phyloP scores from a whole-genome alignment of 805 yeast genomes.

The Priceomyces carsonii region DNA sequence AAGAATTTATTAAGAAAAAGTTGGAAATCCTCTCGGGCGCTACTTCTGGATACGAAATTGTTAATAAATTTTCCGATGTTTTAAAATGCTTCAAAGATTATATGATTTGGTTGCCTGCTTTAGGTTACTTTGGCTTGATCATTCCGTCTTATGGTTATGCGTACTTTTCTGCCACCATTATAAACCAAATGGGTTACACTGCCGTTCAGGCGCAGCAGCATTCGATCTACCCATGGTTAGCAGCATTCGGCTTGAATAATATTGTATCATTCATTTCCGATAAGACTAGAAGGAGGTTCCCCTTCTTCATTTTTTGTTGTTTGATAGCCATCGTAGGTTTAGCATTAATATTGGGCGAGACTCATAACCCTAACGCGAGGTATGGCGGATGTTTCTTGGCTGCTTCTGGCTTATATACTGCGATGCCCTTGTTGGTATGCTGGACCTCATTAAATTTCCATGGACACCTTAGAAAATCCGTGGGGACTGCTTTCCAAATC shows the following conservation, averaged over 20 bases:
- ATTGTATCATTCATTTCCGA: constrained; percentile 67
- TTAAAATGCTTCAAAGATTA: constrained; percentile 57
- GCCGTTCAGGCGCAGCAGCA: constrained; percentile 75
- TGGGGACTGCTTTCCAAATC: constrained; percentile 60
- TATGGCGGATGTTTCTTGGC: constrained; percentile 66
- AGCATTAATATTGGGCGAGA: constrained; percentile 51
- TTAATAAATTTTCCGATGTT: constrained; percentile 48
- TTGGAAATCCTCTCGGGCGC: constrained; percentile 48
- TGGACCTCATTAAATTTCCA: constrained; percentile 64
- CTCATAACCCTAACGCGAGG: constrained; percentile 38
- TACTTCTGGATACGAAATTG: constrained; percentile 50
- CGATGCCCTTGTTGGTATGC: constrained; percentile 70
- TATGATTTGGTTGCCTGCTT: constrained; percentile 55
- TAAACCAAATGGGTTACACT: constrained; percentile 60
- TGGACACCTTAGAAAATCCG: constrained; percentile 62
- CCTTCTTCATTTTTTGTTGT: constrained; percentile 34
- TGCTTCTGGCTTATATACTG: constrained; percentile 59
- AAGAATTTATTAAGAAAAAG: constrained; percentile 57
- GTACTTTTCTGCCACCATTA: constrained; percentile 69
- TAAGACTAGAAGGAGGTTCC: constrained; percentile 45
- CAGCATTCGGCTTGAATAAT: constrained; percentile 69
- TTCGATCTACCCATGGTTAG: constrained; percentile 85
- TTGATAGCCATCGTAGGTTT: constrained; percentile 51
- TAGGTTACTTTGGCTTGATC: constrained; percentile 63
- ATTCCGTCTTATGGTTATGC: constrained; percentile 79